These are phyloP conservation scores for Beta corolliflora DNA, from an alignment of 179 eudicot species.

Conservation along the genomic window DNA sequence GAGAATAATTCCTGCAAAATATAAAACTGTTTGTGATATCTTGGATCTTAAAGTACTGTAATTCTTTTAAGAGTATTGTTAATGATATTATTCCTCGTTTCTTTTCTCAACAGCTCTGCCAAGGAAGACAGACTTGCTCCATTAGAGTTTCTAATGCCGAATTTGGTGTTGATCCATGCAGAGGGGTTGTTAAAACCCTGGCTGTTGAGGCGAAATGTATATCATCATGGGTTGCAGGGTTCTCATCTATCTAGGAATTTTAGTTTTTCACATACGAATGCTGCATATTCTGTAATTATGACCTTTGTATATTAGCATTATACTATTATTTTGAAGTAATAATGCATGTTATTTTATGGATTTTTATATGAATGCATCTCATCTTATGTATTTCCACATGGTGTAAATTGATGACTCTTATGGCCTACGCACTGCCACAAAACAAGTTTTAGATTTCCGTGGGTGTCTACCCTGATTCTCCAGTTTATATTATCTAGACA, in stretches of 20 bases:
- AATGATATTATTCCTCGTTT: neutral
- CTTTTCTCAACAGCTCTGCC: slow-evolving; percentile 56
- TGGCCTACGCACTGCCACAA: neutral
- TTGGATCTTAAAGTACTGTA: neutral
- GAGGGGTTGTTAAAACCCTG: slow-evolving; percentile 58
- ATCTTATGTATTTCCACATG: neutral
- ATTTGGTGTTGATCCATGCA: slow-evolving; percentile 81
- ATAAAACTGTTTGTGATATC: neutral
- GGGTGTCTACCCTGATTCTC: neutral
- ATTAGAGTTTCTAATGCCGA: slow-evolving; percentile 60
- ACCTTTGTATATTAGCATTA: slow-evolving; percentile 2
- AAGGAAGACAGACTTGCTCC: slow-evolving; percentile 66
- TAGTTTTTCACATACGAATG: no score
- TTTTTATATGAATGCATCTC: no score
- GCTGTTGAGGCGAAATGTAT: slow-evolving; percentile 69
- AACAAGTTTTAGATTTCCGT: neutral
- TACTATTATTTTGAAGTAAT: neutral
- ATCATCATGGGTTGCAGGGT: slow-evolving; percentile 28
- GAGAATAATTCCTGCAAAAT: neutral
- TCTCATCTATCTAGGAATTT: slow-evolving; percentile 34
- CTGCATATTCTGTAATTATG: neutral
- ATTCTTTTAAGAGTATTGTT: neutral
- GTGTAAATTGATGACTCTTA: neutral
- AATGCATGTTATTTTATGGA: no score
- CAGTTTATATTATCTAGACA: neutral